These are phyloP conservation scores for Fusarium agapanthi DNA, from an alignment of 2,329 filamentous ascomycete species.

Conservation along the genomic window DNA sequence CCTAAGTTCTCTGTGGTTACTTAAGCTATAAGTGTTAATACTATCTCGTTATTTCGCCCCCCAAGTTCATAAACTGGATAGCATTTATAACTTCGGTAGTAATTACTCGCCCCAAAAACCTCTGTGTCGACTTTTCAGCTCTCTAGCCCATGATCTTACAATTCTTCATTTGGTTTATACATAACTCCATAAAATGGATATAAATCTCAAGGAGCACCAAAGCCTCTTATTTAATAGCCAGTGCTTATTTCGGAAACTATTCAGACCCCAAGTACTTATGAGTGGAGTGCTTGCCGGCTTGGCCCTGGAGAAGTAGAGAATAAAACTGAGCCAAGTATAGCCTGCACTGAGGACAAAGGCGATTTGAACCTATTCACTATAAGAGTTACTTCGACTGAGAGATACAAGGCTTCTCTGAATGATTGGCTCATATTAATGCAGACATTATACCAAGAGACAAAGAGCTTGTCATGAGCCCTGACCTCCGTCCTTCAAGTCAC, in stretches of 20 bases:
- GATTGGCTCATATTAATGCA: accelerated
- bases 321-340: not conserved
- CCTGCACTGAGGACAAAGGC: too few relatives aligned
- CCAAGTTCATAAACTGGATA: accelerated
- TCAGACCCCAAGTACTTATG: accelerated
- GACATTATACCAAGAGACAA: not conserved
- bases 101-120: accelerated
- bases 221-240: accelerated
- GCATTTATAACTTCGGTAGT: accelerated
- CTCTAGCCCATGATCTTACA: accelerated
- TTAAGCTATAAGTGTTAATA: accelerated
- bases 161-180: not conserved
- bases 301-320: not conserved
- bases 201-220: accelerated
- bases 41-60: accelerated
- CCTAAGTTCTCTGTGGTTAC: accelerated
- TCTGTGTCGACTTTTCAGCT: not conserved
- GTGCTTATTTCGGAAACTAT: accelerated
- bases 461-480: not conserved
- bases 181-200: accelerated
- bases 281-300: not conserved
- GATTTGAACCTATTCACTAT: accelerated
- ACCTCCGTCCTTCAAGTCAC: accelerated
- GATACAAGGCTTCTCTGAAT: accelerated
- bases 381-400: accelerated